Conservation (phyloP, 1,284 basidiomycete species). For the Ceratobasidium sp. region DNA sequence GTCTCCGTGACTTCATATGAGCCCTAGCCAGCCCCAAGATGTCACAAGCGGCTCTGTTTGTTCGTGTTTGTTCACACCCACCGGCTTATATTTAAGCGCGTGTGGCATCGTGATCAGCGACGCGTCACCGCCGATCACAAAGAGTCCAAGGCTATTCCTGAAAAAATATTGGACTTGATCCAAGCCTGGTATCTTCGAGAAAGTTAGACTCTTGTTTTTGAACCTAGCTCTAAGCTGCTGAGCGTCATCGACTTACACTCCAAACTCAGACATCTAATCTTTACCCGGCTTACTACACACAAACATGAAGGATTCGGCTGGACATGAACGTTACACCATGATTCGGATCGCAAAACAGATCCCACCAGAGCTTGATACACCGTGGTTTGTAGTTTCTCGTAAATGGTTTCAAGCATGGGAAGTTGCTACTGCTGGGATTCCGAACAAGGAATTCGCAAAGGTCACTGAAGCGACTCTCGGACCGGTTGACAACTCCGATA, state of each 20-base stretch:
- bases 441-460: conserved; percentile 53
- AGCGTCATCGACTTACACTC: neutral
- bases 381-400: conserved; percentile 81
- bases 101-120: neutral
- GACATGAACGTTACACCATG: conserved; percentile 64
- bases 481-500: conserved; percentile 78
- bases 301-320: conserved; percentile 50
- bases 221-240: neutral
- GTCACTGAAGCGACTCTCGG: conserved; percentile 65
- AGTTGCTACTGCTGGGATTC: conserved; percentile 74
- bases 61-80: neutral
- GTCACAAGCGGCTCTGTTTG: neutral
- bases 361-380: conserved; percentile 73
- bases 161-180: neutral
- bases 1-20: too few species aligned
- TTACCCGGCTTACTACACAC: neutral
- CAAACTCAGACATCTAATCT: neutral
- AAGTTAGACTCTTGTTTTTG: neutral
- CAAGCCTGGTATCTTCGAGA: neutral
- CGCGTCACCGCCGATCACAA: neutral
- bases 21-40: too few species aligned
- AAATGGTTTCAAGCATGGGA: conserved; percentile 82
- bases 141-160: neutral
- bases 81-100: neutral
- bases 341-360: conserved; percentile 64